Evolutionary conservation across 345 rosid species (phyloP).

Genomic region (Ailanthus altissimus): DNA sequence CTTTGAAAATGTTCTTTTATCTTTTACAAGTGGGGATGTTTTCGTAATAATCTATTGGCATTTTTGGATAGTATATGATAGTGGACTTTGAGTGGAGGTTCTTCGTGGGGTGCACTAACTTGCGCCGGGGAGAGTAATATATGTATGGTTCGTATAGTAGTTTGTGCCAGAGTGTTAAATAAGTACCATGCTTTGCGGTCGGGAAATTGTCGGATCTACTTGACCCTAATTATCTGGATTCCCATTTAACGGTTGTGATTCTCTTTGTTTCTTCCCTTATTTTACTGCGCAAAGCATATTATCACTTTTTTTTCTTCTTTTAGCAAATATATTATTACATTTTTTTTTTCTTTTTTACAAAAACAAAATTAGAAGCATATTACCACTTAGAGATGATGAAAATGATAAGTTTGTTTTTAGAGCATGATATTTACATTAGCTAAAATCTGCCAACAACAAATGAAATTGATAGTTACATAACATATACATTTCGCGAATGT

Average conservation of each 20-base stretch:
- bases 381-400: no score
- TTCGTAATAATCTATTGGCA: not conserved
- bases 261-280: not conserved
- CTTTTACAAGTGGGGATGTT: not conserved
- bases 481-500: no score
- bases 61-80: no score
- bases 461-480: no score
- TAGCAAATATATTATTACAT: no score
- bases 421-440: no score
- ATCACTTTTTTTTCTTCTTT: no score
- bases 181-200: constrained; percentile 46
- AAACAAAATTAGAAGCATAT: no score
- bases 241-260: constrained; percentile 27
- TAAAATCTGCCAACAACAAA: no score
- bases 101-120: constrained; percentile 20
- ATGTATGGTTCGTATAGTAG: constrained; percentile 4
- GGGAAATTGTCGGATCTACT: constrained; percentile 57
- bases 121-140: constrained; percentile 22
- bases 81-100: constrained; percentile 20
- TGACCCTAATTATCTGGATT: not conserved
- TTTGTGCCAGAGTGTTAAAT: constrained; percentile 41
- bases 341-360: no score
- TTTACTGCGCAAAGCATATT: not conserved
- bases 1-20: not conserved
- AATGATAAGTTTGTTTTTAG: no score